phyloP scores from a whole-genome alignment of 2,329 filamentous ascomycete species.

The Cercospora sojina region DNA sequence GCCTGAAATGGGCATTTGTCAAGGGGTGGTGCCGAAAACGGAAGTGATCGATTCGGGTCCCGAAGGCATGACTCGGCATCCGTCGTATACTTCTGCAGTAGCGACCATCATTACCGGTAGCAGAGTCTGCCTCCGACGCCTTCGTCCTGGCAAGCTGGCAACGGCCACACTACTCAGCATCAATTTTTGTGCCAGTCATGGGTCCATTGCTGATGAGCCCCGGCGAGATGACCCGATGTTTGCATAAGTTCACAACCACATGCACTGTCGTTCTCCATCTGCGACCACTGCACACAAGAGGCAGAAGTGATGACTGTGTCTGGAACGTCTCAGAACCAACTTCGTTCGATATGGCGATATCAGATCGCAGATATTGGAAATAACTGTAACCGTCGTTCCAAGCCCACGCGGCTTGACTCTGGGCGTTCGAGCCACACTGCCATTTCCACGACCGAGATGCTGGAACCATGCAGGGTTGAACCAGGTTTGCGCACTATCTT shows the following conservation, averaged over 20 bases:
- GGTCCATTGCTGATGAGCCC: neutral
- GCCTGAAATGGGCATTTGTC: neutral
- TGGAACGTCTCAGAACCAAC: neutral
- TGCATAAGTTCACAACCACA: neutral
- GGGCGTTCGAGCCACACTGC: neutral
- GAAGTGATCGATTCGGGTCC: conserved; percentile 2
- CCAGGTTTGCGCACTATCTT: neutral
- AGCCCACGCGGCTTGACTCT: neutral
- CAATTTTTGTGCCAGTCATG: neutral
- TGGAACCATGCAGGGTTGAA: neutral
- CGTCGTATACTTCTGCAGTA: neutral
- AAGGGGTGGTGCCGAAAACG: neutral
- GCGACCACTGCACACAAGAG: neutral
- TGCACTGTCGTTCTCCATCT: neutral
- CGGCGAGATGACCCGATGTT: neutral
- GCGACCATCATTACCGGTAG: neutral
- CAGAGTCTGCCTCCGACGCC: neutral
- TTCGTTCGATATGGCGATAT: neutral
- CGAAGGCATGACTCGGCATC: conserved; percentile 1
- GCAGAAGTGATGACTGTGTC: neutral
- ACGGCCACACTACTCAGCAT: neutral
- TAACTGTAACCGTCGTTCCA: neutral
- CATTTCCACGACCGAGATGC: neutral
- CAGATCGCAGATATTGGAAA: neutral
- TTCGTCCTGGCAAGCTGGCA: neutral